Conservation (phyloP, 2,329 filamentous ascomycete genomes). For the Penicillium thymicola region DNA sequence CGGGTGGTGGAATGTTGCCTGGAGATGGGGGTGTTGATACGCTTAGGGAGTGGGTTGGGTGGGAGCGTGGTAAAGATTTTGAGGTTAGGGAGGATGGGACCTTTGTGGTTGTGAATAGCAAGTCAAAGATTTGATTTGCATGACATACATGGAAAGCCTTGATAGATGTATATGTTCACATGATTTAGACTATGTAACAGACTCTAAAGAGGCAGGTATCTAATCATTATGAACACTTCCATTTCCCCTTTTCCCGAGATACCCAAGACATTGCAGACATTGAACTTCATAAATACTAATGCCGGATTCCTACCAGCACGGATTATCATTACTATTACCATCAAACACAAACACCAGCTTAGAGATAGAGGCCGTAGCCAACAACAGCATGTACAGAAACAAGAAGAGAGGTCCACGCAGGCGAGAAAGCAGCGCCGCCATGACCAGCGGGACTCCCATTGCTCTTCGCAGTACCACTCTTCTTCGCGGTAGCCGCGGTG, state of each 20-base stretch:
- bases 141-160: not conserved
- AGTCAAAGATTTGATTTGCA: not conserved
- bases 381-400: not conserved
- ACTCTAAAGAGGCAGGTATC: not conserved
- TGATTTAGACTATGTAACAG: not conserved
- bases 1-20: constrained; percentile 55
- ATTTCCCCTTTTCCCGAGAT: not conserved
- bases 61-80: constrained; percentile 69
- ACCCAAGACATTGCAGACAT: not conserved
- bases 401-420: not conserved
- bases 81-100: constrained; percentile 59
- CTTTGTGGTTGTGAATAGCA: constrained; percentile 50
- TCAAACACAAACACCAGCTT: not conserved
- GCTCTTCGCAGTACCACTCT: not conserved
- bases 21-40: constrained; percentile 71
- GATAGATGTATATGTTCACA: not conserved
- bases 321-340: not conserved
- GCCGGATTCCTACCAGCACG: too few relatives aligned
- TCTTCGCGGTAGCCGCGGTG: not conserved
- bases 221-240: not conserved
- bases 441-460: not conserved
- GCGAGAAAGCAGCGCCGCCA: not conserved
- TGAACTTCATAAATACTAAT: not conserved
- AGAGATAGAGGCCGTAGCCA: not conserved
- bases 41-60: constrained; percentile 71